phyloP scores from a whole-genome alignment of 768 basidiomycete species.

The Piloderma croceum region DNA sequence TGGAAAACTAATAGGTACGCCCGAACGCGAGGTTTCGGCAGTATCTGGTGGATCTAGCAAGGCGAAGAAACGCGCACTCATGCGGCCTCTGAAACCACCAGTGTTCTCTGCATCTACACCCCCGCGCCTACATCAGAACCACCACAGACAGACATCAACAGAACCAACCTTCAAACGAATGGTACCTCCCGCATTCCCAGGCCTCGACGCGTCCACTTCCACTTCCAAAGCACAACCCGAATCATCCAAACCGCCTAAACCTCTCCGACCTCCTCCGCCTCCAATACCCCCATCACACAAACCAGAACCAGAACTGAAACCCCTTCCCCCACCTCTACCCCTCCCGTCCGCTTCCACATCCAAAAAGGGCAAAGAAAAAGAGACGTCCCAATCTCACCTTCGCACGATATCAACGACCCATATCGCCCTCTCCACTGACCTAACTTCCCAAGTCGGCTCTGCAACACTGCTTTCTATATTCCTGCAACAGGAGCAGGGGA shows the following conservation, averaged over 20 bases:
- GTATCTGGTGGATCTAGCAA: too few relatives aligned
- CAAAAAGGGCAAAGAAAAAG: constrained; percentile 16
- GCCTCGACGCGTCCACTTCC: not conserved
- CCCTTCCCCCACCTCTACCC: constrained; percentile 19
- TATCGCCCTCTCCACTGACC: constrained; percentile 48
- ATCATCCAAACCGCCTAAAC: not conserved
- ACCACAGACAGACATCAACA: too few relatives aligned
- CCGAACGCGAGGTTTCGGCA: too few relatives aligned
- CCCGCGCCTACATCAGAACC: too few relatives aligned
- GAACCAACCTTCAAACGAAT: too few relatives aligned
- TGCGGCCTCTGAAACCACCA: too few relatives aligned
- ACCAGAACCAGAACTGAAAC: constrained; percentile 22
- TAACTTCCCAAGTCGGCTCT: constrained; percentile 43
- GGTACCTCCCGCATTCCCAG: too few relatives aligned
- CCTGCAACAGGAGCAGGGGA: constrained; percentile 44
- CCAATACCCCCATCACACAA: constrained; percentile 12
- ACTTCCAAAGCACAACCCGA: not conserved
- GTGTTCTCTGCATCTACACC: too few relatives aligned
- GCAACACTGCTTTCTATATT: constrained; percentile 51
- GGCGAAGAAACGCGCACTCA: too few relatives aligned
- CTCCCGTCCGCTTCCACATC: constrained; percentile 8
- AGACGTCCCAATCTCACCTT: constrained; percentile 31
- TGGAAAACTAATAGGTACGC: too few relatives aligned
- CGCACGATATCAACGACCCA: constrained; percentile 47
- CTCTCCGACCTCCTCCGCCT: not conserved